A percentile compares a stretch with the other conserved stretches of the same genome.
Conservation (phyloP, 768 basidiomycete genomes). For the Trametes maxima region DNA sequence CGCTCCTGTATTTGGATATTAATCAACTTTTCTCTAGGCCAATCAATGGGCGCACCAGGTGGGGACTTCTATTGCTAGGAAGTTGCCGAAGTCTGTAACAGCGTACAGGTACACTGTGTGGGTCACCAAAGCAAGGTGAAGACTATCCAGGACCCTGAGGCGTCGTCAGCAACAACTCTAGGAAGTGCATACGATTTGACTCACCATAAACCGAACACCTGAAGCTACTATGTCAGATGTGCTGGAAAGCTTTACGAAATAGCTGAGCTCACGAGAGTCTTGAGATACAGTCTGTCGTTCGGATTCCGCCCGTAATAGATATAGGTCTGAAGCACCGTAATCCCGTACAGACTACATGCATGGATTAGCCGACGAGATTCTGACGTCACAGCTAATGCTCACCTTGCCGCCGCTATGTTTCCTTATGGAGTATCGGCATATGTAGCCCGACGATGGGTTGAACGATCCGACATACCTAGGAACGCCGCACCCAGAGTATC, state of each 20-base stretch:
- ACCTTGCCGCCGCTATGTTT: constrained; percentile 19
- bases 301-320: constrained; percentile 21
- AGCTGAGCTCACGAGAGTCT: constrained; percentile 12
- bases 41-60: constrained; percentile 20
- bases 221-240: not conserved
- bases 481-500: constrained; percentile 23
- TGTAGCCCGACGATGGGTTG: not conserved
- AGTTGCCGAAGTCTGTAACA: constrained; percentile 29
- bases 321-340: constrained; percentile 25
- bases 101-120: constrained; percentile 28
- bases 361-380: no score
- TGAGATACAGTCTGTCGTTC: constrained; percentile 10
- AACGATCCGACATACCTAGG: constrained; percentile 9
- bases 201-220: constrained; percentile 25
- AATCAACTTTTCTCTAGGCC: not conserved
- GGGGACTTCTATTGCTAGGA: constrained; percentile 18
- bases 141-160: constrained; percentile 21
- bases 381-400: not conserved
- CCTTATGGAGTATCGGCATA: not conserved
- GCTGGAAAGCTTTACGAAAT: not conserved
- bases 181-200: not conserved
- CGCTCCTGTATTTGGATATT: constrained; percentile 20
- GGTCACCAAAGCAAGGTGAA: constrained; percentile 24
- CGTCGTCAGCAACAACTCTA: not conserved
- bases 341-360: constrained; percentile 26